Conservation (phyloP, 495 filamentous ascomycete genomes). For the Chaetomium cochliodes region DNA sequence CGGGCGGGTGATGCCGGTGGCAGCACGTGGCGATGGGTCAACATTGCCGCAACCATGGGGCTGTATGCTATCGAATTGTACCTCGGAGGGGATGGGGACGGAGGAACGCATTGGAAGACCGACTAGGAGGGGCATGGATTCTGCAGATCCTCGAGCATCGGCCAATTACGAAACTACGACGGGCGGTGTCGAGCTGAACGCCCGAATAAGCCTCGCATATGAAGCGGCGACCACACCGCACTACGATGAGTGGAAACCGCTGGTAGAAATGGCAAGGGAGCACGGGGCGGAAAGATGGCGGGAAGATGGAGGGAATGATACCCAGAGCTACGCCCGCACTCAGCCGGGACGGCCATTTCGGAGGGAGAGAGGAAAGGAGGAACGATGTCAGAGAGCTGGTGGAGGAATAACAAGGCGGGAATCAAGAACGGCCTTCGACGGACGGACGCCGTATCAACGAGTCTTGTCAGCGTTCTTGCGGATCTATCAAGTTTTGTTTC, state of each 20-base stretch:
- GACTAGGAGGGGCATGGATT: constrained; percentile 53
- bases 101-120: constrained; percentile 84
- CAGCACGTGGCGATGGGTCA: constrained; percentile 90
- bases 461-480: neutral
- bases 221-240: neutral
- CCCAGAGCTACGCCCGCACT: constrained; percentile 15
- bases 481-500: constrained; percentile 8
- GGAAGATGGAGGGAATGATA: constrained; percentile 13
- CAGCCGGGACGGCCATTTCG: neutral
- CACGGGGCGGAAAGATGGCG: neutral
- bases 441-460: neutral
- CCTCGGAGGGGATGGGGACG: constrained; percentile 70
- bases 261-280: neutral
- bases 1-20: constrained; percentile 76
- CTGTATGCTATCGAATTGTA: constrained; percentile 87
- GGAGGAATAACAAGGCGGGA: constrained; percentile 1
- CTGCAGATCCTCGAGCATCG: neutral
- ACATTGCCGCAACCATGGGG: constrained; percentile 80
- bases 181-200: neutral
- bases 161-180: neutral
- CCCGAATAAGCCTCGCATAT: neutral
- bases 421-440: neutral
- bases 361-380: neutral
- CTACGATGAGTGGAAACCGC: neutral
- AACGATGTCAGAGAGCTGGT: too few species aligned